Percentiles rank a stretch among this genome's conserved stretches.
phyloP scores from a whole-genome alignment of 1,284 basidiomycete species.

The Neolentinus lepideus region DNA sequence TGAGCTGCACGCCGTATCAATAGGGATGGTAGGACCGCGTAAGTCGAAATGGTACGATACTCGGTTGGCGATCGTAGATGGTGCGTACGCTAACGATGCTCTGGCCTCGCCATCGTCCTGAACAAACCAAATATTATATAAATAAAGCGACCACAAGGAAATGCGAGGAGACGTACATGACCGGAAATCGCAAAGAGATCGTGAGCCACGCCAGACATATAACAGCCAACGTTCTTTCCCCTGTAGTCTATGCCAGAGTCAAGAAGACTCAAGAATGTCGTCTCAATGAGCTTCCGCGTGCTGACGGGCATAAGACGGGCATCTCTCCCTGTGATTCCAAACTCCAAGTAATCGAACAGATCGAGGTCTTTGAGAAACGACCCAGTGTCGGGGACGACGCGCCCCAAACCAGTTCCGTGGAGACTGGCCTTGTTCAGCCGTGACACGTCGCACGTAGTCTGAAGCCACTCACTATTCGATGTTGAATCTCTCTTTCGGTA shows the following conservation, averaged over 20 bases:
- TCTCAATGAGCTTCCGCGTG: constrained; percentile 30
- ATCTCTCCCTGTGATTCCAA: constrained; percentile 31
- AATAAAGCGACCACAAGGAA: background rate
- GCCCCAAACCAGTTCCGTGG: constrained; percentile 17
- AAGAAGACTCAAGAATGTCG: constrained; percentile 28
- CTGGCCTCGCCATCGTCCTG: constrained; percentile 29
- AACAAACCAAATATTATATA: background rate
- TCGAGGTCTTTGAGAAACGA: constrained; percentile 30
- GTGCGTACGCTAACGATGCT: constrained; percentile 28
- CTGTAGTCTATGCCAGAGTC: constrained; percentile 36
- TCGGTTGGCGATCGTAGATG: constrained; percentile 36
- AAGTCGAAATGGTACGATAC: constrained; percentile 44
- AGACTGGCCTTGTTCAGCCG: constrained; percentile 13
- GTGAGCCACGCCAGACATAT: constrained; percentile 22
- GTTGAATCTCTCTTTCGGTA: constrained; percentile 27
- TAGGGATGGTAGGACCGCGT: constrained; percentile 35
- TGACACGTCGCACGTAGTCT: background rate
- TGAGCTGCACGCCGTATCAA: constrained; percentile 45
- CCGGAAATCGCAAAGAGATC: constrained; percentile 15
- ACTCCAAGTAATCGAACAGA: constrained; percentile 31
- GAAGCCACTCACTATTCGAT: constrained; percentile 19
- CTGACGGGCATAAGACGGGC: constrained; percentile 26
- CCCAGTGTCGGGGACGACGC: constrained; percentile 22
- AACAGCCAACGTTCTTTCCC: constrained; percentile 29
- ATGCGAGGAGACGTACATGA: constrained; percentile 16